Percentiles rank a stretch among this genome's conserved stretches.
These are phyloP conservation scores for Tolypocladium amazonense DNA, from an alignment of 2,329 filamentous ascomycete genomes.

Conservation along the genomic window DNA sequence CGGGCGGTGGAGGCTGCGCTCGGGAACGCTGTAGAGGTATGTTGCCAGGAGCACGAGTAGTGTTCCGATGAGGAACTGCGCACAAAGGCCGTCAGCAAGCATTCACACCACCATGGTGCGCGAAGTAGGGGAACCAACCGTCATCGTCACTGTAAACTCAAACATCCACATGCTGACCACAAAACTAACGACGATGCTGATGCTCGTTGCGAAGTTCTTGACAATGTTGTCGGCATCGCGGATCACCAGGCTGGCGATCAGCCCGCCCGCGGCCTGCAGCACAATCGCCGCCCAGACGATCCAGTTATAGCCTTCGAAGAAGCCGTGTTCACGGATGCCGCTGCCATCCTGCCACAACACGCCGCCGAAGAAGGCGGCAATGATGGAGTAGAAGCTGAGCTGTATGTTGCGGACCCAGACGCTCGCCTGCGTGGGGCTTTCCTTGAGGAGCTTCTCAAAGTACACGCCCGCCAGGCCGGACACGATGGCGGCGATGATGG, in stretches of 20 bases:
- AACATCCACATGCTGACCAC: slow-evolving; percentile 80
- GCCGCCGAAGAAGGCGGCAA: slow-evolving; percentile 78
- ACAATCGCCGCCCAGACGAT: slow-evolving; percentile 79
- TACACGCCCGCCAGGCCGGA: slow-evolving; percentile 81
- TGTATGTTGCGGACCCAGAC: slow-evolving; percentile 95
- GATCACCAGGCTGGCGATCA: slow-evolving; percentile 48
- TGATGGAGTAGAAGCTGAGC: slow-evolving; percentile 85
- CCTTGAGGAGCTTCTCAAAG: slow-evolving; percentile 86
- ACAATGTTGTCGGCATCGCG: slow-evolving; percentile 57
- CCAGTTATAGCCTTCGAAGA: slow-evolving; percentile 91
- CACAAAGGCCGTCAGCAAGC: background rate
- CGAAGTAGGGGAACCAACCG: slow-evolving; percentile 43
- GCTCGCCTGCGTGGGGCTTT: slow-evolving; percentile 63
- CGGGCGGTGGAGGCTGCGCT: slow-evolving; percentile 45
- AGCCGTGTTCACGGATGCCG: slow-evolving; percentile 72
- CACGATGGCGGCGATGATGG: slow-evolving; percentile 65
- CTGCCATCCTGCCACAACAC: slow-evolving; percentile 80
- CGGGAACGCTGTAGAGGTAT: slow-evolving; percentile 69
- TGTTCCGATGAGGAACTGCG: slow-evolving; percentile 73
- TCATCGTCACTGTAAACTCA: slow-evolving; percentile 60
- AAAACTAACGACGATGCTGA: slow-evolving; percentile 82
- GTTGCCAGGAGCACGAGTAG: slow-evolving; percentile 69
- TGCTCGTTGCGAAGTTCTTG: slow-evolving; percentile 87
- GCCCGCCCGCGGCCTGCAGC: slow-evolving; percentile 73
- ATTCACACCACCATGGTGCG: background rate